phyloP scores from a whole-genome alignment of 2,329 filamentous ascomycete genomes.

The Neopestalotiopsis rosae region DNA sequence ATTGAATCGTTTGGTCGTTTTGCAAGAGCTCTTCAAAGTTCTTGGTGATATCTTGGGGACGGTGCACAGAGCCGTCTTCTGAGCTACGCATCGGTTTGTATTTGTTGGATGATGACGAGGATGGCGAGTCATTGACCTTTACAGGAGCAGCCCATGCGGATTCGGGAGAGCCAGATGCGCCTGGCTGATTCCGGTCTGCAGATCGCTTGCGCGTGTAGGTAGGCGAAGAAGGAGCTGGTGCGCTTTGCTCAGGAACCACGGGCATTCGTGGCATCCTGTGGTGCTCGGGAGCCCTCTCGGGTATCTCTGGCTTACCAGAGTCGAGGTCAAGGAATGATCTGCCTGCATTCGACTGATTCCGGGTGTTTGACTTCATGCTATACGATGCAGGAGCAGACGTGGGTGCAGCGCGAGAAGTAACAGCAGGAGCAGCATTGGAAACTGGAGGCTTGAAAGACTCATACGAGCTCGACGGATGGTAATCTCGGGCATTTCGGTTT shows the following conservation, averaged over 20 bases:
- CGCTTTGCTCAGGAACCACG: conserved; percentile 36
- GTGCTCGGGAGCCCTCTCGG: conserved; percentile 26
- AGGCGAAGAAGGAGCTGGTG: conserved; percentile 28
- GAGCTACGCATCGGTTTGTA: conserved; percentile 61
- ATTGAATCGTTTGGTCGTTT: conserved; percentile 82
- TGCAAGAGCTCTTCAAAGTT: conserved; percentile 82
- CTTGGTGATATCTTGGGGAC: conserved; percentile 63
- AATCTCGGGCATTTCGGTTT: background rate
- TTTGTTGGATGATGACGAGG: conserved; percentile 55
- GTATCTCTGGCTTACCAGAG: conserved; percentile 28
- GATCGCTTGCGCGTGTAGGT: conserved; percentile 18
- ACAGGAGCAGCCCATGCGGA: conserved; percentile 39
- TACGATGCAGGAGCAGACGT: background rate
- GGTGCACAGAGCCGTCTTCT: conserved; percentile 57
- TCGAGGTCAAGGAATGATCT: conserved; percentile 22
- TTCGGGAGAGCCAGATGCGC: conserved; percentile 31
- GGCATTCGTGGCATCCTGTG: conserved; percentile 33
- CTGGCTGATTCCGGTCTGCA: conserved; percentile 19
- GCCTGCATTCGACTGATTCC: conserved; percentile 19
- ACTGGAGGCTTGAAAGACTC: conserved; percentile 19
- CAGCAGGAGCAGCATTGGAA: conserved; percentile 18
- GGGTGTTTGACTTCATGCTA: conserved; percentile 28
- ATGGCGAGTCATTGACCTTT: conserved; percentile 55
- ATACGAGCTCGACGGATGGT: background rate
- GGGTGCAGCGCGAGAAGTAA: conserved; percentile 14